Percentiles rank a stretch among this genome's conserved stretches.
Evolutionary conservation across 1,139 yeast genomes (phyloP).

Genomic region (Candida tunisiensis): DNA sequence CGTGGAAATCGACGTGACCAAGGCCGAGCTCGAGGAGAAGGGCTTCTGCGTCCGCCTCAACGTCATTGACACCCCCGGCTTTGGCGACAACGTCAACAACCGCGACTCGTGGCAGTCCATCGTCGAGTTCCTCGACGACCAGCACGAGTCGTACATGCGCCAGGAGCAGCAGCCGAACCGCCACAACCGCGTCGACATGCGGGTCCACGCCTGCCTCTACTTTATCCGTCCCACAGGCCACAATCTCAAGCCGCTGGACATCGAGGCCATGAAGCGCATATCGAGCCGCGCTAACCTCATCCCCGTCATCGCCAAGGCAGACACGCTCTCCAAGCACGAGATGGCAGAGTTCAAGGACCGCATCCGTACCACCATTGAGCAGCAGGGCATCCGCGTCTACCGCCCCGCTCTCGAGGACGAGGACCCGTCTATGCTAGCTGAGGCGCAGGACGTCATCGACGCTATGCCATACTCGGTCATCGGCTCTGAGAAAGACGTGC

Average conservation of each 20-base stretch:
- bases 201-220: constrained; percentile 92
- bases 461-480: constrained; percentile 90
- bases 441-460: constrained; percentile 63
- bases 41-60: constrained; percentile 75
- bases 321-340: constrained; percentile 75
- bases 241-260: constrained; percentile 83
- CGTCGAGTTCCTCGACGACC: constrained; percentile 89
- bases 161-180: constrained; percentile 94
- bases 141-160: constrained; percentile 85
- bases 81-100: constrained; percentile 93
- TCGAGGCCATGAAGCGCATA: constrained; percentile 80
- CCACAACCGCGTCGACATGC: constrained; percentile 38
- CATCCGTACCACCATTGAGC: constrained; percentile 76
- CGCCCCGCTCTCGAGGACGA: constrained; percentile 33
- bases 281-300: constrained; percentile 82
- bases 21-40: constrained; percentile 88
- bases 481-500: constrained; percentile 81
- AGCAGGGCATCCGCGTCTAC: constrained; percentile 81
- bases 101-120: constrained; percentile 88
- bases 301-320: constrained; percentile 92
- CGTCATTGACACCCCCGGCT: constrained; percentile 93
- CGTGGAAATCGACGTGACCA: constrained; percentile 75
- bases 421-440: constrained; percentile 43
- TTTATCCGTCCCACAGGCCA: constrained; percentile 96
- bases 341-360: constrained; percentile 69